phyloP scores from a whole-genome alignment of 2,329 filamentous ascomycete species.

The Monosporascus ibericus region DNA sequence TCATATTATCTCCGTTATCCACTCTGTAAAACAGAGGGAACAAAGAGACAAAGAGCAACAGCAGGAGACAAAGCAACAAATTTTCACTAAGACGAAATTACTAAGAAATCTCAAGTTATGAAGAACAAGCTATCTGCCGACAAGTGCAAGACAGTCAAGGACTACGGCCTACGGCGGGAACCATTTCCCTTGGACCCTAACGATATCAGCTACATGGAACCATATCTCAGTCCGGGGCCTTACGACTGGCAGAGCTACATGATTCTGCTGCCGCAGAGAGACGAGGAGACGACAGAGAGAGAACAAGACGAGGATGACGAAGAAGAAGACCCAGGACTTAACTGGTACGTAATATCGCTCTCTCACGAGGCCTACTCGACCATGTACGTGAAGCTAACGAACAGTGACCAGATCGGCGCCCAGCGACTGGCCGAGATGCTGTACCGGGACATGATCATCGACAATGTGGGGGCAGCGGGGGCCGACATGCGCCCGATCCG shows the following conservation, averaged over 20 bases:
- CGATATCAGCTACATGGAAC: background rate
- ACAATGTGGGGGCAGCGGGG: conserved; percentile 7
- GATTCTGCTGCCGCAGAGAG: background rate
- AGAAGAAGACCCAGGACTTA: background rate
- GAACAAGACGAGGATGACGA: no score
- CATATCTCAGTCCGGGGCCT: background rate
- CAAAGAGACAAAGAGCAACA: no score
- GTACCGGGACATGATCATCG: conserved; percentile 10
- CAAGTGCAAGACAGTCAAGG: background rate
- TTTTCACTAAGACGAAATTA: no score
- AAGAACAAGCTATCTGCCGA: background rate
- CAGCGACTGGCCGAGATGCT: conserved; percentile 4
- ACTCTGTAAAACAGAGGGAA: no score
- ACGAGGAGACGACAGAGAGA: background rate
- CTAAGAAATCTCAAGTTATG: no score
- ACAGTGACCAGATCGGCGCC: background rate
- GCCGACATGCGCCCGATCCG: conserved; percentile 4
- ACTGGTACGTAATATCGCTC: conserved; percentile 3
- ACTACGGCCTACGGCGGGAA: background rate
- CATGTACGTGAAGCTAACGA: background rate
- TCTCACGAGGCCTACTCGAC: conserved; percentile 5
- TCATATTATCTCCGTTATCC: no score
- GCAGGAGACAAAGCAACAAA: no score
- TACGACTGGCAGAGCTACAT: background rate
- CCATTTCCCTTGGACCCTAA: background rate